Evolutionary conservation across 2,329 filamentous ascomycete genomes (phyloP).

Genomic region (Fusarium euwallaceae): DNA sequence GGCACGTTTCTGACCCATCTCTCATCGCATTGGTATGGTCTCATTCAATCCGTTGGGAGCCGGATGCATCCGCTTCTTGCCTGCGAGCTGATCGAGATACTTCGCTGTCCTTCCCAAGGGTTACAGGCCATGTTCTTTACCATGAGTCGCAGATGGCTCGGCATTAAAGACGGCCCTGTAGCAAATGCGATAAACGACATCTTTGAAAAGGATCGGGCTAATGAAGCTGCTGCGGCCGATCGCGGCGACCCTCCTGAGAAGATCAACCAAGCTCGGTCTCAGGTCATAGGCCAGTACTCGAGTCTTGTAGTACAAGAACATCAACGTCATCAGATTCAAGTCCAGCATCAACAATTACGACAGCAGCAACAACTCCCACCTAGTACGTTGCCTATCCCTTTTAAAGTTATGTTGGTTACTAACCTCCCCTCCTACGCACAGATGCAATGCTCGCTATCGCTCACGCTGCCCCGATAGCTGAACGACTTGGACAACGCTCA

Average conservation of each 20-base stretch:
- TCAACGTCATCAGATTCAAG: neutral
- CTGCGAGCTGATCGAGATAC: constrained; percentile 38
- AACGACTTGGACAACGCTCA: constrained; percentile 21
- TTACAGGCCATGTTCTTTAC: constrained; percentile 49
- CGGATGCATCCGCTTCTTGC: constrained; percentile 48
- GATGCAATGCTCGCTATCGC: constrained; percentile 18
- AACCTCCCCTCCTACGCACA: constrained; percentile 10
- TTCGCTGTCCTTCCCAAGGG: constrained; percentile 46
- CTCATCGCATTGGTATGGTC: constrained; percentile 35
- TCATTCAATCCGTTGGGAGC: constrained; percentile 18
- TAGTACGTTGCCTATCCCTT: constrained; percentile 27
- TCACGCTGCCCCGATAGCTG: constrained; percentile 2
- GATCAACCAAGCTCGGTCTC: constrained; percentile 16
- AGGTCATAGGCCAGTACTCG: constrained; percentile 20
- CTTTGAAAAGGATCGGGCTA: constrained; percentile 43
- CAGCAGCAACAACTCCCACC: constrained; percentile 11
- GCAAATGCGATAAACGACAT: constrained; percentile 36
- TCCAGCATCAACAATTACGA: constrained; percentile 10
- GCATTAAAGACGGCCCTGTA: constrained; percentile 36
- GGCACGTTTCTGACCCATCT: constrained; percentile 44
- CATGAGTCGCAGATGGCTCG: constrained; percentile 46
- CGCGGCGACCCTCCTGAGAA: constrained; percentile 19
- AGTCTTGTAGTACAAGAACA: constrained; percentile 19
- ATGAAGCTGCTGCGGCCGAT: constrained; percentile 34
- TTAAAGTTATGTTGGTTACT: constrained; percentile 13